Evolutionary conservation across 805 yeast species (phyloP), one percentile per base, ranked within the genome.

Genomic region (Schwanniomyces yamadae): DNA sequence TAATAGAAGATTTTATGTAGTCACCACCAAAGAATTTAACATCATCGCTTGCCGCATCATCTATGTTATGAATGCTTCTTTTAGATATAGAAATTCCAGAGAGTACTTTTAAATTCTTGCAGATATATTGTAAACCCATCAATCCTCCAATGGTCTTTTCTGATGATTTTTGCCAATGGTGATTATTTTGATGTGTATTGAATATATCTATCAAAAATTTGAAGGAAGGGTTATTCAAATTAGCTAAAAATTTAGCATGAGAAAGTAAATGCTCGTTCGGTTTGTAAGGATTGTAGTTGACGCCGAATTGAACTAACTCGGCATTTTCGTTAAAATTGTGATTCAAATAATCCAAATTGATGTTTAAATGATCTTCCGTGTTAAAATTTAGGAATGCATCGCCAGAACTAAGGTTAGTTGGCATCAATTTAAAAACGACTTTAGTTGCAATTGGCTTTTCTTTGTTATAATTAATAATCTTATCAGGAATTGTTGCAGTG

Each of bases 1-100:
- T 44, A 16, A 63, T 40, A 8, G 70, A 57, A 12, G 66, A 55
- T 44, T 66, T 67, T 42, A 64, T 49, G 35, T 37, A 57, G 26
- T 62, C 71, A 5, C 66, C 67, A 5, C 52, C 54, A 39, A 55
- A 60, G n/a, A 38, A 39, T 42, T 55, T 59, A 22, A 61, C 40
- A 19, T 48, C 49, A 42, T 75, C 78, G 18, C 79, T 70, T 2
- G 85, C 80, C 20, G 65, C 63, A 39, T 75, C 80, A 20, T 52
- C 68, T 19, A 69, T 65, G 35, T 77, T 73, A 28, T 73, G 61
- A 12, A 84, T 57, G 4, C 78, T 71, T 45, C 93, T 69, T 52
- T 76, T 75, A 2, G 71, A 65, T 11, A 81, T 63, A 13, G 81
- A 73, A n/a, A 84, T 47, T 5, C 95, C 96, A 10, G 67, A 50